Conservation (phyloP, 2,329 filamentous ascomycete species). For the Corniculantispora saksenae region DNA sequence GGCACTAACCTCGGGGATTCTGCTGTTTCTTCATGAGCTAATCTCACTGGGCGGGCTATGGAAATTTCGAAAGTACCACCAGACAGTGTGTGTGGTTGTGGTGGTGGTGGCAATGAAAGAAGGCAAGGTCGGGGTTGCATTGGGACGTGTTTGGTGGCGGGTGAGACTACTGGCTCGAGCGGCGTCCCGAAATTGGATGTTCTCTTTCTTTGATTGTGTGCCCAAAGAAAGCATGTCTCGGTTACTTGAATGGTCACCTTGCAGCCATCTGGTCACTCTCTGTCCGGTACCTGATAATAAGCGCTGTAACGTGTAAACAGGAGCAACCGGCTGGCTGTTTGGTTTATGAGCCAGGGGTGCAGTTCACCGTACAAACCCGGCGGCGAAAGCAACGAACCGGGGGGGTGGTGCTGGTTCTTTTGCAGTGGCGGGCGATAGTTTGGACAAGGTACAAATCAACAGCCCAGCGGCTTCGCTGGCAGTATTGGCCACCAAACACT, state of each 20-base stretch:
- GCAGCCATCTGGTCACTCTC: background rate
- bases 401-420: background rate
- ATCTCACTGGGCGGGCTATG: background rate
- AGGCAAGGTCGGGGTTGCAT: too few species aligned
- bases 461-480: background rate
- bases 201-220: background rate
- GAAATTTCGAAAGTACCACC: background rate
- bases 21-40: slow-evolving; percentile 2
- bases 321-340: background rate
- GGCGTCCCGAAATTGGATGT: slow-evolving; percentile 5
- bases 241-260: background rate
- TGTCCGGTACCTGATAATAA: background rate
- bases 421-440: background rate
- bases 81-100: too few species aligned
- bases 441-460: too few species aligned
- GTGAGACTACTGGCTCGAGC: slow-evolving; percentile 7
- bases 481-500: background rate
- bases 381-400: too few species aligned
- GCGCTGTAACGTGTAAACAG: background rate
- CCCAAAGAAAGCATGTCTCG: slow-evolving; percentile 2
- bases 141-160: background rate
- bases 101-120: too few species aligned
- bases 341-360: background rate
- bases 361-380: too few species aligned
- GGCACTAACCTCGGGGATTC: slow-evolving; percentile 8